Conservation (phyloP, 495 filamentous ascomycete species). For the Penicillium salamii region DNA sequence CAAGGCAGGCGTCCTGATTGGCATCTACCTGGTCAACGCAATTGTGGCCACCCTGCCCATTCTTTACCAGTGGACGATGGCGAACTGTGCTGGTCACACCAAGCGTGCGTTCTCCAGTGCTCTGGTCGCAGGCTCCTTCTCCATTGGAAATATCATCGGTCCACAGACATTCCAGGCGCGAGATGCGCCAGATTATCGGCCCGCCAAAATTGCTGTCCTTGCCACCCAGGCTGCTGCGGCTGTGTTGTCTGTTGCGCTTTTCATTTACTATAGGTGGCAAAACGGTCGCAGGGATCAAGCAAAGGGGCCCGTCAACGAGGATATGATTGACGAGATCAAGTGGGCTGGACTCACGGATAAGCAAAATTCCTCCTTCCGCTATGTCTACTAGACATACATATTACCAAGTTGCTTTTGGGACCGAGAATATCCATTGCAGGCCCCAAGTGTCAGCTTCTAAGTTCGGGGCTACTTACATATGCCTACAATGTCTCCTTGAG, state of each 20-base stretch:
- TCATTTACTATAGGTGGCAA: slow-evolving; percentile 43
- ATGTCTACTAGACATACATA: slow-evolving; percentile 42
- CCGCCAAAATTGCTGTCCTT: slow-evolving; percentile 61
- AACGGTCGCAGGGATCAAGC: slow-evolving; percentile 38
- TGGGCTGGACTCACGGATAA: slow-evolving; percentile 45
- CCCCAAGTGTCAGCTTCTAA: too few relatives aligned
- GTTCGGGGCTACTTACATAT: too few relatives aligned
- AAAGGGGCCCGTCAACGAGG: slow-evolving; percentile 16
- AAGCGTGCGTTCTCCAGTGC: slow-evolving; percentile 55
- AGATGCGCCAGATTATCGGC: slow-evolving; percentile 58
- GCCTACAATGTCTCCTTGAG: too few relatives aligned
- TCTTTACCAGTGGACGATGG: slow-evolving; percentile 48
- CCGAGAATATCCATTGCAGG: too few relatives aligned
- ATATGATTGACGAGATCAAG: slow-evolving; percentile 22
- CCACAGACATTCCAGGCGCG: slow-evolving; percentile 60
- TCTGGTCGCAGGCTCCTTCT: slow-evolving; percentile 57
- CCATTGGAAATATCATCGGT: slow-evolving; percentile 63
- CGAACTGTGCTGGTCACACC: slow-evolving; percentile 49
- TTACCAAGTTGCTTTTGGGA: too few relatives aligned
- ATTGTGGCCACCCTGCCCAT: slow-evolving; percentile 41
- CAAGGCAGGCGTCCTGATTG: slow-evolving; percentile 52
- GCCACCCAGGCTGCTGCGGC: slow-evolving; percentile 45
- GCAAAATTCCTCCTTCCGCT: slow-evolving; percentile 40
- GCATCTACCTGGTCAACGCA: slow-evolving; percentile 63
- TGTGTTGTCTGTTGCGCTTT: slow-evolving; percentile 36